Evolutionary conservation across 192 early-diverging fungal genomes (phyloP).

Genomic region (Umbelopsis ramanniana): DNA sequence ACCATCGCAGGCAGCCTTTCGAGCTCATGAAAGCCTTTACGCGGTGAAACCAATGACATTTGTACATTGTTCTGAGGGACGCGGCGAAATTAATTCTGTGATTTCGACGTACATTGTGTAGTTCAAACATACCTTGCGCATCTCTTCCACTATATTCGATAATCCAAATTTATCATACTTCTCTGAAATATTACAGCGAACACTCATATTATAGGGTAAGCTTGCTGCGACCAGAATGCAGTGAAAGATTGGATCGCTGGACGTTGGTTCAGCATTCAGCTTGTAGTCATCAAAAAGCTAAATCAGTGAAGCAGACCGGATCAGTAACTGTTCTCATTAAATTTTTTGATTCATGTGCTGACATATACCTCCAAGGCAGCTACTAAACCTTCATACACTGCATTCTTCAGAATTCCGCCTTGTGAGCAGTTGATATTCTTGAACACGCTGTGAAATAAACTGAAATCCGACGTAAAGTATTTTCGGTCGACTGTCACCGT

Average conservation of each 20-base stretch:
- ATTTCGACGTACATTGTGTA: background rate
- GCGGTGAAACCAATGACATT: conserved; percentile 43
- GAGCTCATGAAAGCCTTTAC: conserved; percentile 34
- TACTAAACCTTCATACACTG: conserved; percentile 65
- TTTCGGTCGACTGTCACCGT: conserved; percentile 52
- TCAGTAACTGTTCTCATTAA: background rate
- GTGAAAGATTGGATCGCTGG: conserved; percentile 47
- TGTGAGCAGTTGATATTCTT: conserved; percentile 50
- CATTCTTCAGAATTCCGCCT: conserved; percentile 61
- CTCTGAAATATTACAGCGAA: conserved; percentile 51
- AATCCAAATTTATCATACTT: conserved; percentile 56
- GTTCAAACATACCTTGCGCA: conserved; percentile 49
- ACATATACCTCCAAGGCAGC: conserved; percentile 59
- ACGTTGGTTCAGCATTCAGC: conserved; percentile 19
- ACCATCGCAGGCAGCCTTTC: conserved; percentile 36
- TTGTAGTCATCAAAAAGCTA: conserved; percentile 61
- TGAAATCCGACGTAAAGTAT: conserved; percentile 53
- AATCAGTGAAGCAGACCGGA: background rate
- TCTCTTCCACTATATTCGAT: conserved; percentile 45
- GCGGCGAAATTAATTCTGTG: background rate
- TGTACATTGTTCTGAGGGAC: conserved; percentile 31
- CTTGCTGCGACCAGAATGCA: conserved; percentile 62
- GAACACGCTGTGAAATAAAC: conserved; percentile 50
- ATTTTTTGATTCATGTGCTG: background rate
- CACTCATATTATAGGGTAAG: conserved; percentile 47